Conservation (phyloP, 345 rosid species). For the Eucalyptus camaldulensis region DNA sequence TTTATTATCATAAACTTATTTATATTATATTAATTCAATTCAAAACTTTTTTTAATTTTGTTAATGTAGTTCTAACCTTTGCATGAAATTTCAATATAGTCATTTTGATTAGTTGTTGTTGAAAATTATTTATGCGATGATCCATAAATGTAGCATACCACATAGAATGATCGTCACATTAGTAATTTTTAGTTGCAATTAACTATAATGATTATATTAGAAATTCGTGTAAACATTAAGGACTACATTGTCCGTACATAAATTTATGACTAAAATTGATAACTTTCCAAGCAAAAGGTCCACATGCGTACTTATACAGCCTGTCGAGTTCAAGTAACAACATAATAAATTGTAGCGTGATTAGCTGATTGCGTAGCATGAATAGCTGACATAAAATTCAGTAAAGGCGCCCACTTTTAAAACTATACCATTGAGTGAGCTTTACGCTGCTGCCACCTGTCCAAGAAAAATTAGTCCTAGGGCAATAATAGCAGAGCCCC, state of each 20-base stretch:
- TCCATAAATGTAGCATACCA: fast-evolving
- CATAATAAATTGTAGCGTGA: background rate
- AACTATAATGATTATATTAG: background rate
- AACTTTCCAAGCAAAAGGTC: background rate
- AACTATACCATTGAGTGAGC: background rate
- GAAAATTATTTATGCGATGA: background rate
- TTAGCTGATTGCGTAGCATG: background rate
- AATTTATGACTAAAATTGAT: background rate
- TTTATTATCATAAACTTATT: fast-evolving
- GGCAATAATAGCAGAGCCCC: background rate
- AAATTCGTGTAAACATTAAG: background rate
- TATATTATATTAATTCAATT: fast-evolving
- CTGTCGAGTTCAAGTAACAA: background rate
- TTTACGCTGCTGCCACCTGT: background rate
- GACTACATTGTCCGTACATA: no score
- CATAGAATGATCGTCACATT: fast-evolving
- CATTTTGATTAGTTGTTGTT: fast-evolving
- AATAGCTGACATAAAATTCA: background rate
- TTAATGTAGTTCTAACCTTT: background rate
- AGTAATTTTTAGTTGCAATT: fast-evolving
- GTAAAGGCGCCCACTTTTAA: background rate
- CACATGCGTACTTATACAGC: background rate
- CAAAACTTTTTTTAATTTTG: no score
- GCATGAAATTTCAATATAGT: background rate
- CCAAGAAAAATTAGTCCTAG: background rate